These are phyloP conservation scores for Wickerhamomyces alni DNA, from an alignment of 805 yeast genomes.

Conservation along the genomic window DNA sequence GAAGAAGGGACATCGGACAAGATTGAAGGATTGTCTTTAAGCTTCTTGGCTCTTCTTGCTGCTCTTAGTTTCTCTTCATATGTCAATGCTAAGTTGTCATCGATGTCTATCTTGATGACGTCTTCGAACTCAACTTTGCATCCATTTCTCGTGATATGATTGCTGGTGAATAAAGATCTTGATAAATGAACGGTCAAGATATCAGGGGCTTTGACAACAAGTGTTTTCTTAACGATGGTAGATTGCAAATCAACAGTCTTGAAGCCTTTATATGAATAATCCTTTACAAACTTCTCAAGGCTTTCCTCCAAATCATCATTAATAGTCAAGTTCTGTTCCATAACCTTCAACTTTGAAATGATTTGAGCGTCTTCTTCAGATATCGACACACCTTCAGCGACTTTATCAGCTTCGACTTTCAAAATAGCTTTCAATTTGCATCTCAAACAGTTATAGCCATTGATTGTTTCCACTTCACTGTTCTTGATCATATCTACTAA, in stretches of 20 bases:
- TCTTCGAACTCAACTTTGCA: constrained; percentile 68
- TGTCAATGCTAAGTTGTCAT: constrained; percentile 27
- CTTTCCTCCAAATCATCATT: constrained; percentile 61
- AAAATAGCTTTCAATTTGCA: constrained; percentile 53
- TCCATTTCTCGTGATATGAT: constrained; percentile 62
- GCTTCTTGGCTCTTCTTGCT: constrained; percentile 17
- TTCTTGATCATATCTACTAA: constrained; percentile 50
- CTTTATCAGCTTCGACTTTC: constrained; percentile 24
- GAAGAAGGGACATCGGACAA: not conserved
- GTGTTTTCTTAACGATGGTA: constrained; percentile 60
- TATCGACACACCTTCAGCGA: constrained; percentile 6
- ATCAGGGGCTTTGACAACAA: constrained; percentile 60
- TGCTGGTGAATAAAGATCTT: constrained; percentile 70
- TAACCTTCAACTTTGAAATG: constrained; percentile 29
- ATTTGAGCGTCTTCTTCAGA: constrained; percentile 26
- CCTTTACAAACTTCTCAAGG: constrained; percentile 39
- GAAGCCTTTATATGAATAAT: constrained; percentile 38
- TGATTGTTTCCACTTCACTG: constrained; percentile 61
- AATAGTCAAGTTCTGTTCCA: constrained; percentile 37
- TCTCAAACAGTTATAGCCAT: constrained; percentile 71
- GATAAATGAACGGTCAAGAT: constrained; percentile 78
- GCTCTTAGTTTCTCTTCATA: constrained; percentile 23
- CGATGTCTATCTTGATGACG: constrained; percentile 40
- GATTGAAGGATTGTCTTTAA: constrained; percentile 9
- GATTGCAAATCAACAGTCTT: constrained; percentile 46